Base-by-base conservation (phyloP, 176 grass and related monocot species). In the Avena insularis region DNA sequence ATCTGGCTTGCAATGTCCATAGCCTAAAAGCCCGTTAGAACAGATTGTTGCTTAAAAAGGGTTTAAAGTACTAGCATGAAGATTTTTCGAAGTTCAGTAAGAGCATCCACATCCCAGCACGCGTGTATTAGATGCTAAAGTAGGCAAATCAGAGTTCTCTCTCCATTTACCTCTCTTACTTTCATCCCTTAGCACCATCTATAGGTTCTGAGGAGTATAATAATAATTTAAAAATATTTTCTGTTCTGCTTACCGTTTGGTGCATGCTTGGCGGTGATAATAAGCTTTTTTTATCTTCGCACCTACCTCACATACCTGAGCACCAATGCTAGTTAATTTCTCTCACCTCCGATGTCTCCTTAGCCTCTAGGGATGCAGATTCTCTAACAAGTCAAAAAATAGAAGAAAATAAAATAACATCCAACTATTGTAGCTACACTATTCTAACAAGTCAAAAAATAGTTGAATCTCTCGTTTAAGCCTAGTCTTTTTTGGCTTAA, bases 391-490 rank as follows among this genome's bases (percentile, higher is more conserved):
- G 15, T 76, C 0, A 20, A 57, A 83, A 51, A 51, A 36, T 3
- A 49, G 7, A 56, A 27, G 29, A 10, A 69, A 33, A 59, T 43
- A 73, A 48, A 8, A 81, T 48, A 75, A 9, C 69, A 84, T 20
- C 55, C 31, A 21, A 6, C 33, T 68, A 27, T 85, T 84, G 2
- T 57, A 33, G 6, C 49, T 82, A 82, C 20, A 23, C 23, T 23
- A 23, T 23, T 23, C 23, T 23, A 23, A 23, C 23, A 23, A 23
- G 23, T 23, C 23, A 23, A 23, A 23, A 23, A 23, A 23, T 23
- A 23, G 69, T 71, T 31, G 48, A 31, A 59, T 69, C 7, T 88
- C 60, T 85, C 40, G 76, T 59, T 76, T 75, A 68, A 74, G 9
- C 9, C 19, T 16, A 19, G 0, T 27, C 3, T 25, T 89, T 81